Evolutionary conservation across 495 filamentous ascomycete genomes (phyloP).

Genomic region (Neurospora tetraspora): DNA sequence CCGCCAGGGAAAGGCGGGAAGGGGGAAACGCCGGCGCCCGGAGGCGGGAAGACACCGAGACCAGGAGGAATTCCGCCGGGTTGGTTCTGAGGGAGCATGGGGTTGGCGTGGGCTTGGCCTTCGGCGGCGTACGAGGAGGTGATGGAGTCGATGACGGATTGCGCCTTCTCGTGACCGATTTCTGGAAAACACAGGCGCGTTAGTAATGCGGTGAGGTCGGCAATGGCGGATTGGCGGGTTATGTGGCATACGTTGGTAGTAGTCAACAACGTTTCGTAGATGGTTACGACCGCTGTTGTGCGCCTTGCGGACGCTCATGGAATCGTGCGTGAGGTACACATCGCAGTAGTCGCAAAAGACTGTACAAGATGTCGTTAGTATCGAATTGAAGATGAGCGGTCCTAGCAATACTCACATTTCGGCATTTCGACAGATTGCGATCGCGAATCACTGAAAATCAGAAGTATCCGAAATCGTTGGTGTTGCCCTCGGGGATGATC

Average conservation of each 20-base stretch:
- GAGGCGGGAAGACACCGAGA: conserved; percentile 19
- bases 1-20: conserved; percentile 18
- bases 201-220: conserved; percentile 1
- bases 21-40: conserved; percentile 8
- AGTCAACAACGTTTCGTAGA: conserved; percentile 91
- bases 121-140: conserved; percentile 90
- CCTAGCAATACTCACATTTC: conserved; percentile 24
- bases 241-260: conserved; percentile 74
- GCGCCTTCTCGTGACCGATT: conserved; percentile 97
- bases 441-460: not conserved
- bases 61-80: conserved; percentile 42
- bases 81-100: conserved; percentile 59
- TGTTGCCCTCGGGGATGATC: not conserved
- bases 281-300: conserved; percentile 97
- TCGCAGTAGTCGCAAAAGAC: conserved; percentile 94
- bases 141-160: conserved; percentile 95
- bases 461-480: not conserved
- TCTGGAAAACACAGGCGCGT: conserved; percentile 38
- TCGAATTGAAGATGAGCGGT: conserved; percentile 2
- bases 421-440: conserved; percentile 28
- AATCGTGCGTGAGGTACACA: conserved; percentile 99
- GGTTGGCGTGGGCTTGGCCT: conserved; percentile 76
- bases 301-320: conserved; percentile 97
- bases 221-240: not conserved
- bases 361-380: conserved; percentile 10